Conservation (phyloP, 805 yeast species). For the Candida suzukii region DNA sequence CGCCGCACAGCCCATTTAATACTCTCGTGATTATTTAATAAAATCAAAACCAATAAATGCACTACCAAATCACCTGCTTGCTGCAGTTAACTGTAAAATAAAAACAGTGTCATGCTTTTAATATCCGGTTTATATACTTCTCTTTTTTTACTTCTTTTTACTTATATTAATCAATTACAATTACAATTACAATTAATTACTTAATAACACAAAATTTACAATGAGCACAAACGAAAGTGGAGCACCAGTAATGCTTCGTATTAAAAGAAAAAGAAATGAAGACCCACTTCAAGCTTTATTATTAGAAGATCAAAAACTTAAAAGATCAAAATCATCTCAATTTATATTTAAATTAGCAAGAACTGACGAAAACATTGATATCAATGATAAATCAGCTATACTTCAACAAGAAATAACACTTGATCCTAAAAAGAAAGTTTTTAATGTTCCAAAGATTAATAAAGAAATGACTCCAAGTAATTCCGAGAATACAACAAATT, state of each 20-base stretch:
- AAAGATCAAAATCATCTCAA: constrained; percentile 31
- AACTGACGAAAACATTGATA: constrained; percentile 31
- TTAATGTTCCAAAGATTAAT: constrained; percentile 17
- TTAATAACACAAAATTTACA: not conserved
- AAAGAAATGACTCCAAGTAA: constrained; percentile 3
- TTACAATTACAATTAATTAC: not conserved
- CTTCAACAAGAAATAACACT: constrained; percentile 9
- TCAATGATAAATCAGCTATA: constrained; percentile 12
- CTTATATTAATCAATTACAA: too few relatives aligned
- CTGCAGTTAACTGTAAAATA: too few relatives aligned
- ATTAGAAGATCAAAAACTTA: constrained; percentile 33
- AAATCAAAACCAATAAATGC: too few relatives aligned
- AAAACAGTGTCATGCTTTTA: too few relatives aligned
- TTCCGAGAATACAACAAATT: constrained; percentile 16
- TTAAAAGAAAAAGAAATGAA: constrained; percentile 80
- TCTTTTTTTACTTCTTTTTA: too few relatives aligned
- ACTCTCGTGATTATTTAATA: too few relatives aligned
- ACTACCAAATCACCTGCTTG: too few relatives aligned
- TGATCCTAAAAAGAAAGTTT: constrained; percentile 11
- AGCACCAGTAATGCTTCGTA: constrained; percentile 63
- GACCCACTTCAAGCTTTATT: constrained; percentile 82
- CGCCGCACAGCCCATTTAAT: too few relatives aligned
- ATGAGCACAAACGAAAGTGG: constrained; percentile 2
- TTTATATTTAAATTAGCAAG: constrained; percentile 40
- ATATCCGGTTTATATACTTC: too few relatives aligned